Conservation (phyloP, 768 basidiomycete species). For the Rhodotorula paludigena region DNA sequence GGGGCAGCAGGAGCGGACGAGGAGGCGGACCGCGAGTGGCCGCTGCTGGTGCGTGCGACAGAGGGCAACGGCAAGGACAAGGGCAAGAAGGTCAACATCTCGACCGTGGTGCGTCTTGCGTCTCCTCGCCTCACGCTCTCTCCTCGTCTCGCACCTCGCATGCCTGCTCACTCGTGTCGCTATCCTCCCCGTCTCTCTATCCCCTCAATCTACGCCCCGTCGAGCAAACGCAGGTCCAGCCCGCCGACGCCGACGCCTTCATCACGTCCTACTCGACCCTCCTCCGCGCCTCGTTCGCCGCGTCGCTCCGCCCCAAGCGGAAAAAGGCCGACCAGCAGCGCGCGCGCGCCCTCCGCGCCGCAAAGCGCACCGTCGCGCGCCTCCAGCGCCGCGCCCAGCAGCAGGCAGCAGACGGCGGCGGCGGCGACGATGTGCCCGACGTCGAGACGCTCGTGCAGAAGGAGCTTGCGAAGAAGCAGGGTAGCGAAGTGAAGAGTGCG, state of each 20-base stretch:
- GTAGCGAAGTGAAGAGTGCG: not conserved
- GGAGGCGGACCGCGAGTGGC: conserved; percentile 12
- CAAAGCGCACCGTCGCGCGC: not conserved
- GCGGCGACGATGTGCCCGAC: not conserved
- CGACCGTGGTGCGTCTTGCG: conserved; percentile 22
- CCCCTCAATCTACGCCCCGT: not conserved
- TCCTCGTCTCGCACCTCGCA: not conserved
- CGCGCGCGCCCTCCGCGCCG: not conserved
- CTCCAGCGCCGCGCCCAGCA: too few relatives aligned
- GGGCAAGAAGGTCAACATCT: conserved; percentile 24
- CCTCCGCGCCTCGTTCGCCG: conserved; percentile 12
- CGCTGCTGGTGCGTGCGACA: conserved; percentile 27
- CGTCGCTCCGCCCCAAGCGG: conserved; percentile 27
- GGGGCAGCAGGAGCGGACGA: not conserved
- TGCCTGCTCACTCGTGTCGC: not conserved
- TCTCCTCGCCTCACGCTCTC: not conserved
- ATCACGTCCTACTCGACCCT: conserved; percentile 13
- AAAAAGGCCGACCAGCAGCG: conserved; percentile 2
- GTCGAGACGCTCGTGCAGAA: not conserved
- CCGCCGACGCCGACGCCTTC: conserved; percentile 23
- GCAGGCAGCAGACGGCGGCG: too few relatives aligned
- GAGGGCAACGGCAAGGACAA: conserved; percentile 31
- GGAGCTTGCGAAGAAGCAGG: not conserved
- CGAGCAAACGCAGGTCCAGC: conserved; percentile 35
- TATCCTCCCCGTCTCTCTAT: not conserved